Evolutionary conservation across 768 basidiomycete genomes (phyloP).

Genomic region (Boletales sp.): DNA sequence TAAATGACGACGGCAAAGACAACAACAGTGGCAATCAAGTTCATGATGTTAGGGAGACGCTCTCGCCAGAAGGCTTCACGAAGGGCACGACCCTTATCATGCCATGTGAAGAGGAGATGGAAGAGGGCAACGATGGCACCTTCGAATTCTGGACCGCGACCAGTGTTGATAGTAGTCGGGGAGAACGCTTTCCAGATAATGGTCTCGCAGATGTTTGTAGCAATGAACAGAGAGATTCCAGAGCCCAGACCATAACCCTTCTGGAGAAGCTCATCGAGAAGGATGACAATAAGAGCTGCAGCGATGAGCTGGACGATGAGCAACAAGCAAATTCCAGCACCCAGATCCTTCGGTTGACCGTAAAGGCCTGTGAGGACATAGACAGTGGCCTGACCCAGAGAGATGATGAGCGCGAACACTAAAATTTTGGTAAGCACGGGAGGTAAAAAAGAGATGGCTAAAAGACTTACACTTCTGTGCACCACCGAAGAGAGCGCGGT

Average conservation of each 20-base stretch:
- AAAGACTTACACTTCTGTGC: conserved; percentile 86
- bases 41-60: conserved; percentile 96
- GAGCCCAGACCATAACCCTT: conserved; percentile 99
- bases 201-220: conserved; percentile 99
- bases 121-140: conserved; percentile 95
- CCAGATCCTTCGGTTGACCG: conserved; percentile 88
- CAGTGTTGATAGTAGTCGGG: conserved; percentile 96
- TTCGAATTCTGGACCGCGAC: conserved; percentile 96
- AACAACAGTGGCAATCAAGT: conserved; percentile 85
- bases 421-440: background rate
- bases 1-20: conserved; percentile 97
- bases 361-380: conserved; percentile 97
- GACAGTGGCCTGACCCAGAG: conserved; percentile 94
- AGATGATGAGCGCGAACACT: conserved; percentile 97
- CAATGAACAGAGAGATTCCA: conserved; percentile 98
- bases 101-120: conserved; percentile 97
- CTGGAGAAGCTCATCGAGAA: conserved; percentile 97
- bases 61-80: conserved; percentile 99
- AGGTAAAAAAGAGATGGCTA: too few relatives aligned
- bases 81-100: conserved; percentile 95
- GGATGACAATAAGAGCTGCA: conserved; percentile 93
- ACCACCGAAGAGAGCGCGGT: conserved; percentile 90
- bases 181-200: conserved; percentile 99
- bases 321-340: conserved; percentile 94
- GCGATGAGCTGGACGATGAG: conserved; percentile 95